Conservation (phyloP, 2,329 filamentous ascomycete genomes). For the Rosellinia necatrix region DNA sequence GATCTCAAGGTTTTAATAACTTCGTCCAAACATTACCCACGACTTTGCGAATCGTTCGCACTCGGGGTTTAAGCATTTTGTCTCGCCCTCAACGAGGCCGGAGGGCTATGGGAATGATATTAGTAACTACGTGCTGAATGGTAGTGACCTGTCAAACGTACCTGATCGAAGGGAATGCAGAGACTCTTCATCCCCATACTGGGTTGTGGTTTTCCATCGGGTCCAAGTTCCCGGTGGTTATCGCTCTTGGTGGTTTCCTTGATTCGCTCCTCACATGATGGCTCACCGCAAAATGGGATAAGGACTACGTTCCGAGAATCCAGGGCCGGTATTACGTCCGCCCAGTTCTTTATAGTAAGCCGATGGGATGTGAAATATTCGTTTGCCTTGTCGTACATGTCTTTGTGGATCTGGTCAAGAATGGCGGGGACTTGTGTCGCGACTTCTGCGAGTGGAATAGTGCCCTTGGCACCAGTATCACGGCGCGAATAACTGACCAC, state of each 20-base stretch:
- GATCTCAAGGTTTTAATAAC: slow-evolving; percentile 51
- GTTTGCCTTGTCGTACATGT: slow-evolving; percentile 79
- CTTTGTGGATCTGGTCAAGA: slow-evolving; percentile 86
- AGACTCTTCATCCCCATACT: slow-evolving; percentile 71
- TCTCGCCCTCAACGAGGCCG: slow-evolving; percentile 77
- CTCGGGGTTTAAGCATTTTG: slow-evolving; percentile 89
- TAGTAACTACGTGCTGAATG: slow-evolving; percentile 59
- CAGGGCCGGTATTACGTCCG: slow-evolving; percentile 85
- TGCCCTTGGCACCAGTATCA: slow-evolving; percentile 83
- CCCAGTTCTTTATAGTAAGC: slow-evolving; percentile 82
- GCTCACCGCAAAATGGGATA: slow-evolving; percentile 84
- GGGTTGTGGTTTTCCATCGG: slow-evolving; percentile 58
- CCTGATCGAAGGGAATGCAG: slow-evolving; percentile 79
- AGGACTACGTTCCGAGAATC: slow-evolving; percentile 92
- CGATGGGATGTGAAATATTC: slow-evolving; percentile 79
- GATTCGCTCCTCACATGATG: slow-evolving; percentile 88
- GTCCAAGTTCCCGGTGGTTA: slow-evolving; percentile 58
- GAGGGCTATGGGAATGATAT: slow-evolving; percentile 71
- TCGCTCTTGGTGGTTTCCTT: slow-evolving; percentile 88
- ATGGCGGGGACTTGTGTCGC: slow-evolving; percentile 75
- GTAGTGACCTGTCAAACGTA: slow-evolving; percentile 18
- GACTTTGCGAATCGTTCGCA: slow-evolving; percentile 76
- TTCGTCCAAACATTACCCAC: slow-evolving; percentile 92
- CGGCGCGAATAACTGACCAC: slow-evolving; percentile 86
- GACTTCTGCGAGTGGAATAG: slow-evolving; percentile 76